phyloP scores from a whole-genome alignment of 176 grass and related monocot genomes.

The Hsuehochloa calcarea region DNA sequence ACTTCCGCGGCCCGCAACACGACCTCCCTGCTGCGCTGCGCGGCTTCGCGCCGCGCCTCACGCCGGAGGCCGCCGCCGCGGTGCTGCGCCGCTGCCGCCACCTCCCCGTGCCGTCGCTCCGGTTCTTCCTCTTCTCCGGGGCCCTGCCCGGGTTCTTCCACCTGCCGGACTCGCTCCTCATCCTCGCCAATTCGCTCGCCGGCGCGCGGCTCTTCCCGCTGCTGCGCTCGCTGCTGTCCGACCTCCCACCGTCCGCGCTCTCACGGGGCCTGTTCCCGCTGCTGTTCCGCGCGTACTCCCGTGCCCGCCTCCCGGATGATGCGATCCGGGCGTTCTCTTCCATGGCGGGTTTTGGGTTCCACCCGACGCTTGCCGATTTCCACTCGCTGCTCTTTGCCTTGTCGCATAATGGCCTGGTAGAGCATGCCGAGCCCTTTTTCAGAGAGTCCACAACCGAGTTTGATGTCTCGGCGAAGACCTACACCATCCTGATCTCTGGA shows the following conservation, averaged over 20 bases:
- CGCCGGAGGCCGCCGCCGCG: conserved; percentile 44
- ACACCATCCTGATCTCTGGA: conserved; percentile 77
- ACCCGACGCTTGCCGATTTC: conserved; percentile 42
- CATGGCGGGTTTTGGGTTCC: conserved; percentile 62
- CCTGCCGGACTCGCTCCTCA: conserved; percentile 41
- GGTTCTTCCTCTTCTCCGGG: conserved; percentile 69
- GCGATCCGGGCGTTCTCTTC: conserved; percentile 53
- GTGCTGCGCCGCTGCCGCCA: conserved; percentile 64
- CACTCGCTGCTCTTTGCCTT: conserved; percentile 64
- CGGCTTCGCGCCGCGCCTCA: conserved; percentile 51
- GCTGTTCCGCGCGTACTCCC: conserved; percentile 72
- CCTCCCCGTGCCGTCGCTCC: conserved; percentile 57
- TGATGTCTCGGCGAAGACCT: conserved; percentile 51
- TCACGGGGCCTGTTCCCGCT: conserved; percentile 57
- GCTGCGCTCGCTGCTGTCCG: conserved; percentile 76
- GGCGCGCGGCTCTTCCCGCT: conserved; percentile 61
- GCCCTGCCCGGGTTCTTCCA: conserved; percentile 52
- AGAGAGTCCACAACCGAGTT: conserved; percentile 31
- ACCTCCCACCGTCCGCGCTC: conserved; percentile 43
- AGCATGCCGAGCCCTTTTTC: conserved; percentile 65
- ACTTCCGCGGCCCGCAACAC: conserved; percentile 73
- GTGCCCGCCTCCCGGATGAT: conserved; percentile 55
- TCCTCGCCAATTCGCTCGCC: conserved; percentile 64
- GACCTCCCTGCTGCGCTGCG: conserved; percentile 59
- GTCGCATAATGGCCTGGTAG: conserved; percentile 65